These are phyloP conservation scores for Ogataea neopini DNA, from an alignment of 805 yeast species.

Conservation along the genomic window DNA sequence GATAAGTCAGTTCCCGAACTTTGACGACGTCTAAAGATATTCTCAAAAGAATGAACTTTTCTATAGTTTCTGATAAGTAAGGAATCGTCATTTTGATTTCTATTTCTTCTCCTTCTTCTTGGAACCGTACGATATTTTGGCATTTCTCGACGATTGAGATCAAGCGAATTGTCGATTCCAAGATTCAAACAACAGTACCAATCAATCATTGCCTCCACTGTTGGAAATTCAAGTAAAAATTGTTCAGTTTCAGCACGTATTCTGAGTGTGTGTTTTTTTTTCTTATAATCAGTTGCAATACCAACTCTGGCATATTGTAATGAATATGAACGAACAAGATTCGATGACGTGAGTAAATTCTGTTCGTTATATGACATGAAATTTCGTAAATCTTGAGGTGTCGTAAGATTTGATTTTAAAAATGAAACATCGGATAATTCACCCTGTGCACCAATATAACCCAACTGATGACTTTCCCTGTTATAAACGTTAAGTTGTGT, in stretches of 20 bases:
- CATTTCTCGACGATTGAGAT: slow-evolving; percentile 65
- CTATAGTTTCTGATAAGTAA: slow-evolving; percentile 13
- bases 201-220: slow-evolving; percentile 64
- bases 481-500: slow-evolving; percentile 78
- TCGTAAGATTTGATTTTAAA: slow-evolving; percentile 31
- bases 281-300: slow-evolving; percentile 79
- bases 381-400: slow-evolving; percentile 30
- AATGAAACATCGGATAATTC: neutral
- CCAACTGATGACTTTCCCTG: slow-evolving; percentile 27
- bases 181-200: slow-evolving; percentile 76
- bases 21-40: slow-evolving; percentile 17
- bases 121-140: slow-evolving; percentile 85
- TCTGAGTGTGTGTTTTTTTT: slow-evolving; percentile 66
- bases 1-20: slow-evolving; percentile 15
- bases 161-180: slow-evolving; percentile 81
- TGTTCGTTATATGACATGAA: slow-evolving; percentile 20
- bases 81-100: slow-evolving; percentile 27
- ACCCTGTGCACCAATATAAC: too few species aligned
- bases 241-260: slow-evolving; percentile 84
- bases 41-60: slow-evolving; percentile 25
- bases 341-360: slow-evolving; percentile 34
- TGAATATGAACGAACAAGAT: slow-evolving; percentile 64
- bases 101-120: slow-evolving; percentile 55
- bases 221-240: slow-evolving; percentile 63
- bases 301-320: slow-evolving; percentile 86